A percentile compares a stretch with the other conserved stretches of the same genome.
These are phyloP conservation scores for Fraxinus albicans DNA, from an alignment of 305 asterid species.

Conservation along the genomic window DNA sequence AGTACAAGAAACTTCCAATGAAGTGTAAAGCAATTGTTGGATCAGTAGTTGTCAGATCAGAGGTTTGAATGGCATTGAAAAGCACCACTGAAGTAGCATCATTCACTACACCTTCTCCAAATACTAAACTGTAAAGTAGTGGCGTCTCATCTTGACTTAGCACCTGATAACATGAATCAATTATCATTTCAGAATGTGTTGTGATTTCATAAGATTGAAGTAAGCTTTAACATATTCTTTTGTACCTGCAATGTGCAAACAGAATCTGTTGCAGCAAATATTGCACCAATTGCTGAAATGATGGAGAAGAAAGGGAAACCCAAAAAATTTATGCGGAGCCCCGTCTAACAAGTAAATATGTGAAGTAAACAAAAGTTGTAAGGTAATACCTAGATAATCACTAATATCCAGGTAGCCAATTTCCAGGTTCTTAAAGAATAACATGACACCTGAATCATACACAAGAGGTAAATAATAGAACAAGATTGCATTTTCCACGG, in stretches of 20 bases:
- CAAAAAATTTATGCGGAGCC: not conserved
- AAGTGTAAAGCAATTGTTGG: conserved; percentile 30
- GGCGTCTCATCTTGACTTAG: conserved; percentile 49
- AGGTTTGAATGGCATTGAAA: conserved; percentile 44
- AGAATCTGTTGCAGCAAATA: conserved; percentile 53
- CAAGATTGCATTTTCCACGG: not conserved
- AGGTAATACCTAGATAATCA: conserved; percentile 43
- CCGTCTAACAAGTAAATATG: not conserved
- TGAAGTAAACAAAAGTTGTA: not conserved
- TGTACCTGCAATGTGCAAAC: conserved; percentile 52
- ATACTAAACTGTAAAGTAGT: conserved; percentile 46
- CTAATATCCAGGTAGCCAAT: conserved; percentile 35
- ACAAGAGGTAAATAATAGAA: not conserved
- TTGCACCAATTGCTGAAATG: conserved; percentile 42
- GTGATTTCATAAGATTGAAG: not conserved
- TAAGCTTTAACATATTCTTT: not conserved
- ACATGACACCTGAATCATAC: conserved; percentile 28
- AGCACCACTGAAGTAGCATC: conserved; percentile 53
- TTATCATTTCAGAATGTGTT: not conserved
- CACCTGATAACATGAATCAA: conserved; percentile 28
- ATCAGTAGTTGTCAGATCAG: conserved; percentile 29
- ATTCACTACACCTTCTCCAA: conserved; percentile 50
- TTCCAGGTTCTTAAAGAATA: conserved; percentile 30
- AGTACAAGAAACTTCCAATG: conserved; percentile 37
- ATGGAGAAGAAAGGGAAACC: not conserved